Conservation (phyloP, 495 filamentous ascomycete genomes). For the Aspergillus diversus region DNA sequence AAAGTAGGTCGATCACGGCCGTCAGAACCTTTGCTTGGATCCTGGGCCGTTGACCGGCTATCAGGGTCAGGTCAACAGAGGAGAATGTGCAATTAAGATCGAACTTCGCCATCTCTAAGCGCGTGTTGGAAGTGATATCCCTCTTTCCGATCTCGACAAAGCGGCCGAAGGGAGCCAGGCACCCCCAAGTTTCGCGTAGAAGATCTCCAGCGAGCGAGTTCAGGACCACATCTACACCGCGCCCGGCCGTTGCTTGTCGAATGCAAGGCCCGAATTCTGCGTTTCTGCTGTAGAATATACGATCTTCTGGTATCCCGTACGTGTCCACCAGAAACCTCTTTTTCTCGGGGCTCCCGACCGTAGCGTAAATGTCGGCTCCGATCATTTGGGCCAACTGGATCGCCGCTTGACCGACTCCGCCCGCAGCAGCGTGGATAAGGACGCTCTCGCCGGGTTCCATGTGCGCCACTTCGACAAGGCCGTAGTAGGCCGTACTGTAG, state of each 20-base stretch:
- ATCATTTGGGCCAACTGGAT: slow-evolving; percentile 44
- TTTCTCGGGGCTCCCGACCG: slow-evolving; percentile 48
- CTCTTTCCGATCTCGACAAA: slow-evolving; percentile 13
- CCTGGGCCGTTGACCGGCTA: no score
- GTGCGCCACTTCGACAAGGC: slow-evolving; percentile 36
- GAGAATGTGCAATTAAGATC: background rate
- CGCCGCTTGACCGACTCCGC: slow-evolving; percentile 50
- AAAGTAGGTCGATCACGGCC: background rate
- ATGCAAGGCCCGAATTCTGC: slow-evolving; percentile 49
- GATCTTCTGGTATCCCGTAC: slow-evolving; percentile 43
- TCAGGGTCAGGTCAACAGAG: background rate
- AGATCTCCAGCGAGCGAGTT: slow-evolving; percentile 50
- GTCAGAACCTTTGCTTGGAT: background rate
- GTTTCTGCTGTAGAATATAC: slow-evolving; percentile 54
- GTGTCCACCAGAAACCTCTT: slow-evolving; percentile 33
- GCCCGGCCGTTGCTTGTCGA: slow-evolving; percentile 46
- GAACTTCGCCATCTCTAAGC: slow-evolving; percentile 1
- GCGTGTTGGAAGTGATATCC: slow-evolving; percentile 4
- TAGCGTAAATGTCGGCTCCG: slow-evolving; percentile 45
- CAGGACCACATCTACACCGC: slow-evolving; percentile 60
- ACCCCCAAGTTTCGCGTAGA: slow-evolving; percentile 47
- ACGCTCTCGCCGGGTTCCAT: slow-evolving; percentile 40
- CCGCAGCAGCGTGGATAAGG: slow-evolving; percentile 55
- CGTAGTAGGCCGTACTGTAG: slow-evolving; percentile 36
- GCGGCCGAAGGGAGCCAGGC: slow-evolving; percentile 49